These are phyloP conservation scores for Anacardium occidentale DNA, from an alignment of 345 rosid genomes.

Conservation along the genomic window DNA sequence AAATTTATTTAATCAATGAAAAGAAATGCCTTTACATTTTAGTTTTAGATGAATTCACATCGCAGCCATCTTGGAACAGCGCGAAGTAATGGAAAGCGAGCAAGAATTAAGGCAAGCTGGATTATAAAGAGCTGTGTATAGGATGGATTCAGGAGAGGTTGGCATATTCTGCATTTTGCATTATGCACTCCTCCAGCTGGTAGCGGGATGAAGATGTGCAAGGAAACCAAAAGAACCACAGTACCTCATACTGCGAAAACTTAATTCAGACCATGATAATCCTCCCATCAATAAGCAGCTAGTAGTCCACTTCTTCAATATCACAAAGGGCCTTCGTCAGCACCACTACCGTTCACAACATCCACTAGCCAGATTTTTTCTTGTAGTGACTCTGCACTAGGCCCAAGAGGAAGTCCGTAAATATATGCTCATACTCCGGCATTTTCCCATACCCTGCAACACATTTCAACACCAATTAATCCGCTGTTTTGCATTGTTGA, in stretches of 20 bases:
- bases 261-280: conserved; percentile 12
- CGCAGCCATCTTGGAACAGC: background rate
- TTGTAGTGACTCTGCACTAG: conserved; percentile 51
- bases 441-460: conserved; percentile 75
- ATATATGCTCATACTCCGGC: conserved; percentile 79
- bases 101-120: conserved; percentile 18
- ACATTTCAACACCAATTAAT: background rate
- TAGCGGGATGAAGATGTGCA: conserved; percentile 20
- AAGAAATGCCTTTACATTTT: background rate
- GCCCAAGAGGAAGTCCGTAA: conserved; percentile 73
- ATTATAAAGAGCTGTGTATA: background rate
- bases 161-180: conserved; percentile 18
- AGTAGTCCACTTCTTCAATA: background rate
- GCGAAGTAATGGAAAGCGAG: conserved; percentile 6
- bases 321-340: too few relatives aligned
- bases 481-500: background rate
- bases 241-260: conserved; percentile 12
- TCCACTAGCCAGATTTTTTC: conserved; percentile 30
- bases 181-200: conserved; percentile 19
- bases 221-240: conserved; percentile 8
- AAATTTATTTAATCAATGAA: background rate
- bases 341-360: background rate
- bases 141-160: conserved; percentile 6
- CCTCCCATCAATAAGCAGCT: background rate
- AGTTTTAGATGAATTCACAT: too few relatives aligned